phyloP scores from a whole-genome alignment of 2,329 filamentous ascomycete species.

The Cladosporium sp. region DNA sequence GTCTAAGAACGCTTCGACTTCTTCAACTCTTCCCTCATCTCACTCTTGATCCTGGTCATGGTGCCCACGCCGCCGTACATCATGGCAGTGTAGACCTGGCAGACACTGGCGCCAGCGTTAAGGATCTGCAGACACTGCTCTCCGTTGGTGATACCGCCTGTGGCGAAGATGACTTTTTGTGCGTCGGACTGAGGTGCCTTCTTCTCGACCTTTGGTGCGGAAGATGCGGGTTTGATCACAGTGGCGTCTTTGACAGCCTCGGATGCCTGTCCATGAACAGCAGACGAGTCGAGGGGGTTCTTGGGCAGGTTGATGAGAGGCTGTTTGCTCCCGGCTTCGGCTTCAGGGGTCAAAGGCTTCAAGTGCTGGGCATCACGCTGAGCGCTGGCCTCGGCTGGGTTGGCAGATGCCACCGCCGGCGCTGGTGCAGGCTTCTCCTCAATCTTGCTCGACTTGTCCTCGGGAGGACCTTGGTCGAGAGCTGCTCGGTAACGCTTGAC shows the following conservation, averaged over 20 bases:
- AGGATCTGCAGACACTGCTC: conserved; percentile 76
- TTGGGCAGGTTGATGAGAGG: conserved; percentile 30
- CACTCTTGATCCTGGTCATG: conserved; percentile 49
- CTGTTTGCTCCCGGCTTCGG: conserved; percentile 27
- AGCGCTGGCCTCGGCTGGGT: conserved; percentile 21
- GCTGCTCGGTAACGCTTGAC: conserved; percentile 69
- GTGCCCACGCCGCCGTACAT: conserved; percentile 61
- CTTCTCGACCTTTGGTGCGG: conserved; percentile 14
- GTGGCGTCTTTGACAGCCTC: conserved; percentile 13
- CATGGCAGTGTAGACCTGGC: conserved; percentile 65
- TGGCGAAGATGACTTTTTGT: conserved; percentile 85
- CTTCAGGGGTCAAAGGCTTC: conserved; percentile 28
- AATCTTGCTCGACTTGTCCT: conserved; percentile 9
- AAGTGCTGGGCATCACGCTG: conserved; percentile 29
- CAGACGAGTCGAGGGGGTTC: conserved; percentile 10
- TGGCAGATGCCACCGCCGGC: neutral
- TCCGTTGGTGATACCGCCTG: conserved; percentile 86
- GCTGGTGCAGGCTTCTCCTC: conserved; percentile 11
- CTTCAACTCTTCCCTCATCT: conserved; percentile 44
- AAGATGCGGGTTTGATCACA: neutral
- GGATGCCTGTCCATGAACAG: conserved; percentile 20
- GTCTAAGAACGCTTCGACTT: conserved; percentile 10
- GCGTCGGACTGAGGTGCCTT: conserved; percentile 25
- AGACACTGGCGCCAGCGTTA: conserved; percentile 80
- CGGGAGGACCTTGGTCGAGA: conserved; percentile 42